phyloP scores from a whole-genome alignment of 164 flowering plant species.

The Annona cherimola region DNA sequence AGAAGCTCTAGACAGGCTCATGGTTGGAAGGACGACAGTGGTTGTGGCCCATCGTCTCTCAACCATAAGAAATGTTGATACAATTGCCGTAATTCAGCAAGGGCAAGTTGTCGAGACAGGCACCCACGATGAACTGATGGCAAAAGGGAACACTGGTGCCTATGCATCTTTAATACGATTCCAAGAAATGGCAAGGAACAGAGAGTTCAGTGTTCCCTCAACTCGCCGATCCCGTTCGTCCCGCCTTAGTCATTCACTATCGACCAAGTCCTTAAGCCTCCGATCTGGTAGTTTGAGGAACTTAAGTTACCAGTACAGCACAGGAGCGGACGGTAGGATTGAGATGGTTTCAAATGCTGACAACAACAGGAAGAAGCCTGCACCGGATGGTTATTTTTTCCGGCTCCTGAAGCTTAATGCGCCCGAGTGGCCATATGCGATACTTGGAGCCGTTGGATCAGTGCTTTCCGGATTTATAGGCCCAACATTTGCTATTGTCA shows the following conservation, averaged over 20 bases:
- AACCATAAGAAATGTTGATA: conserved; percentile 86
- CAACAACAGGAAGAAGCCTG: conserved; percentile 69
- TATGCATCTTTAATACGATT: conserved; percentile 84
- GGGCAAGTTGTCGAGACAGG: conserved; percentile 94
- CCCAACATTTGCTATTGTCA: conserved; percentile 98
- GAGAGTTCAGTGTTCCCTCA: conserved; percentile 63
- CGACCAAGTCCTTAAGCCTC: conserved; percentile 87
- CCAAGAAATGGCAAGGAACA: conserved; percentile 82
- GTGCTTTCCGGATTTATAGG: conserved; percentile 90
- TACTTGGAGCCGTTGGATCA: conserved; percentile 87
- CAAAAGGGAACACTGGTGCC: conserved; percentile 58
- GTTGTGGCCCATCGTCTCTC: conserved; percentile 97
- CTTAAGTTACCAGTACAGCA: conserved; percentile 89
- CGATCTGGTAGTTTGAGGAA: conserved; percentile 91
- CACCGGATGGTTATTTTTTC: conserved; percentile 75
- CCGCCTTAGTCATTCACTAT: conserved; percentile 80
- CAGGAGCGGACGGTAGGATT: conserved; percentile 93
- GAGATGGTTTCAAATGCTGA: conserved; percentile 97
- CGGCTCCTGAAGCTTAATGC: conserved; percentile 80
- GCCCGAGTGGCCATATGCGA: conserved; percentile 96
- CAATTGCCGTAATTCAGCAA: conserved; percentile 87
- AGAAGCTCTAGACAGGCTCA: conserved; percentile 89
- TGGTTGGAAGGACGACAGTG: conserved; percentile 97
- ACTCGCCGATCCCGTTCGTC: conserved; percentile 77
- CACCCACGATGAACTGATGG: conserved; percentile 82